Conservation (phyloP, 1,284 basidiomycete genomes). For the Puccinia sorghi region DNA sequence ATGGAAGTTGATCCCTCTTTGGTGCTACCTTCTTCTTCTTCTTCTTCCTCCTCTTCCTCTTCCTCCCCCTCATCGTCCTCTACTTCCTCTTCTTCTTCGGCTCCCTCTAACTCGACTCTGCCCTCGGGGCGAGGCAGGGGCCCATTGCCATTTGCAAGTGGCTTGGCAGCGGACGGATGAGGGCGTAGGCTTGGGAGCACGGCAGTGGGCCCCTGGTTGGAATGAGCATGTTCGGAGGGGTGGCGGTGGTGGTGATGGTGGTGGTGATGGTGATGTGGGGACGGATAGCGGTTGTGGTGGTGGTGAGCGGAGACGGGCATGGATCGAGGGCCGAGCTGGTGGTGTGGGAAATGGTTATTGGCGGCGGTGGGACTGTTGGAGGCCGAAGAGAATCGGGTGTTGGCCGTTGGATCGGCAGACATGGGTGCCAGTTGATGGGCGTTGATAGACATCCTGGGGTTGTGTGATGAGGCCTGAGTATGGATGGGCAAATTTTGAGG, state of each 20-base stretch:
- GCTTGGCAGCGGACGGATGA: background rate
- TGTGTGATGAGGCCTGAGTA: background rate
- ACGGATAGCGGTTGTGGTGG: constrained; percentile 28
- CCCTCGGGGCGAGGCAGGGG: too few relatives aligned
- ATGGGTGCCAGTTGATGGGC: constrained; percentile 13
- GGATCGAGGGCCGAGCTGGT: constrained; percentile 16
- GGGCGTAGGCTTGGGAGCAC: constrained; percentile 11
- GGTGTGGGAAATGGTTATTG: constrained; percentile 40
- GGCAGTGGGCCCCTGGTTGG: constrained; percentile 1
- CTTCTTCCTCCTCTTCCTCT: constrained; percentile 48
- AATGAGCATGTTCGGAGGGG: constrained; percentile 3
- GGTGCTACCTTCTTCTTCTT: constrained; percentile 42
- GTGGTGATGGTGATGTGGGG: constrained; percentile 26
- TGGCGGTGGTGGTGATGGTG: constrained; percentile 31
- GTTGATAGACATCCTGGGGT: constrained; percentile 8
- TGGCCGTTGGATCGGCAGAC: constrained; percentile 1
- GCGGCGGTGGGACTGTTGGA: constrained; percentile 15
- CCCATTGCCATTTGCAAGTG: constrained; percentile 29
- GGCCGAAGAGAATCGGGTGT: constrained; percentile 11
- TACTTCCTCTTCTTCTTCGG: constrained; percentile 44
- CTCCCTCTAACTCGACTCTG: constrained; percentile 12
- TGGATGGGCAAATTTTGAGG: constrained; percentile 1
- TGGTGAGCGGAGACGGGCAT: constrained; percentile 32
- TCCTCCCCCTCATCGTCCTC: constrained; percentile 47
- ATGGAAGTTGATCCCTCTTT: constrained; percentile 15